Base-by-base conservation (phyloP, 768 basidiomycete genomes). In the Russula dissimulans region DNA sequence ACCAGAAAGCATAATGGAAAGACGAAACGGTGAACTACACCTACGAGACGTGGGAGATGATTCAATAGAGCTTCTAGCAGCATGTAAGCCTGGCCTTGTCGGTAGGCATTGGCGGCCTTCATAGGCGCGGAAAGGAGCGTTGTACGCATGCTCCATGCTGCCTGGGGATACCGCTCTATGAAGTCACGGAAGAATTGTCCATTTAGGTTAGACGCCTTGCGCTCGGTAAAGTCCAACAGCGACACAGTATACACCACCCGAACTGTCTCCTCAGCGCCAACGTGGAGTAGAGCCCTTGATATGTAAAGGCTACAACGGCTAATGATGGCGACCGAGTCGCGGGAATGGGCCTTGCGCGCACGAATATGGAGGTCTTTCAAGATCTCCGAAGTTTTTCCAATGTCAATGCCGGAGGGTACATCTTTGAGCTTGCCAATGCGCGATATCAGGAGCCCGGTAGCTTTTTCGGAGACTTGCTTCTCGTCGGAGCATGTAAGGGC, bases 401-500 rank as follows among this genome's bases (percentile, higher is more conserved):
- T 63, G 48, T 82, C 76, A 12, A 78, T 72, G 32, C 75, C 73
- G 3, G 67, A 63, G 3, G 87, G 85, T 10, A 81, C 57, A 11
- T 88, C 90, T 68, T 87, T 92, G 46, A 82, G 74, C 69, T 91
- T 91, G 57, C 78, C 81, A 59, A 95, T 77, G 42, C 91, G 82
- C 29, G 79, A 79, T 43, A 82, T 82, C 45, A 97, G 77, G 62
- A 97, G 81, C 29, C 89, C 86, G 60, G 81, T 80, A 1, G 92
- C 86, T 73, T 97, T 97, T 70, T 91, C 87, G 11, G 87, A 80
- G n/a, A 98, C 77, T 67, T 97, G 94, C 47, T 79, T 82, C 71
- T 97, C 94, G 71, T 94, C 89, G 55, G 79, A 78, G 47, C 82
- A 78, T 51, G 87, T 79, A 48, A 97, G 79, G 54, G 88, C 85